Evolutionary conservation across 495 filamentous ascomycete species (phyloP), one percentile per base, ranked within the genome.

Genomic region (Aspergillus cavernicola): DNA sequence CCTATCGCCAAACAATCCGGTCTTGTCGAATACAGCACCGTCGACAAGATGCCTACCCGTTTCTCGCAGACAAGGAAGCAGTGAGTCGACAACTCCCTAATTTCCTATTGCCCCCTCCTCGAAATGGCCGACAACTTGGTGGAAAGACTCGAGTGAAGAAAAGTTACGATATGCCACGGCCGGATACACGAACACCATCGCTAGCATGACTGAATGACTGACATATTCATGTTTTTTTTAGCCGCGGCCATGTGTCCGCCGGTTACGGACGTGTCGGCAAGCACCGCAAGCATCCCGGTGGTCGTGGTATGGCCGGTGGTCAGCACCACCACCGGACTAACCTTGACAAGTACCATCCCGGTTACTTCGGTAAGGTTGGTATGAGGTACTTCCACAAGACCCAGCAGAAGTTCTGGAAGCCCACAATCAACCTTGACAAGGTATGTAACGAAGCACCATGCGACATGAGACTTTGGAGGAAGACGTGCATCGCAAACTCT

Each of bases 301-400:
- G 89, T 85, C 85, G 88, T 73, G 89, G 88, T 90, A 85, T 95
- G 79, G 91, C 91, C 71, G 91, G 90, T 90, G 91, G 90, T 80
- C 72, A 75, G 78, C 91, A 96, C 79, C 91, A 96, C 80, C 89
- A 93, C 83, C 78, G 88, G 57, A 96, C 89, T 64, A 96, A 95
- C 79, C 77, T 95, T 63, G 90, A 95, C 77, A 93, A 93, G 77
- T 92, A 88, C 85, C 88, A 92, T 76, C 88, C 88, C 16, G 89
- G 89, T 86, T 95, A 95, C 86, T 96, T 95, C 77, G 91, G 91
- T 75, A 96, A 96, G 80, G 90, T 96, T 56, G 90, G 90, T 80
- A 96, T 95, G 91, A 78, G 91, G 59, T 90, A 93, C 80, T 81
- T 95, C 86, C 90, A 95, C 81, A 89, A 89, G 79, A 82, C 84